These are phyloP conservation scores for Aechmea fasciata DNA, from an alignment of 176 grass and related monocot genomes.

Conservation along the genomic window DNA sequence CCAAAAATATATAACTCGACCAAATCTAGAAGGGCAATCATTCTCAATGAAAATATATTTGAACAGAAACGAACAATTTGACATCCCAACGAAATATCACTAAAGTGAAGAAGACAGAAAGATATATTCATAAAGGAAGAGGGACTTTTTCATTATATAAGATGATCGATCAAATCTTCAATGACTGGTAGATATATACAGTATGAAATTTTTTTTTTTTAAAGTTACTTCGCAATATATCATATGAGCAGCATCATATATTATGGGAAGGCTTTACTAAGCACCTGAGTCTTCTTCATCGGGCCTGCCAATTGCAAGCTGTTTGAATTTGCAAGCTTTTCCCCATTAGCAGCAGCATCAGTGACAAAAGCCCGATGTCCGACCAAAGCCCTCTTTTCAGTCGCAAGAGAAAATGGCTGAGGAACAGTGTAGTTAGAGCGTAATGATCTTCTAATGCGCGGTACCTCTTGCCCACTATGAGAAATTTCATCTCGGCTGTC, in stretches of 20 bases:
- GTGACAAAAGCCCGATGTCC: conserved; percentile 31
- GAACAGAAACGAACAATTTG: not conserved
- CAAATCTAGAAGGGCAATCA: not conserved
- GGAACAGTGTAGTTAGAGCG: conserved; percentile 33
- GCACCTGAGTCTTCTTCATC: conserved; percentile 17
- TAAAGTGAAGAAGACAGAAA: not conserved
- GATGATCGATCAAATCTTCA: not conserved
- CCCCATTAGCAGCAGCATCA: conserved; percentile 28
- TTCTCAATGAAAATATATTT: not conserved
- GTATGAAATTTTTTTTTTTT: not conserved
- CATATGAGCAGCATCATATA: not conserved
- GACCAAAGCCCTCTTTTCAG: conserved; percentile 46
- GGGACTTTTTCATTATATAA: not conserved
- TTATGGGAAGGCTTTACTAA: not conserved
- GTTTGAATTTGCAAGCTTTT: conserved; percentile 31
- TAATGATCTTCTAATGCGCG: conserved; percentile 24
- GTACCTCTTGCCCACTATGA: conserved; percentile 31
- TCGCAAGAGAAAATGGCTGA: conserved; percentile 51
- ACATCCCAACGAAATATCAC: not conserved
- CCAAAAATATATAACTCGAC: not conserved
- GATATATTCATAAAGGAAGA: not conserved
- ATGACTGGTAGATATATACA: not conserved
- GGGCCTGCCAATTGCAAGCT: conserved; percentile 32
- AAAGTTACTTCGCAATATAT: not conserved
- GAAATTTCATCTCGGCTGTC: conserved; percentile 46